A percentile compares a stretch with the other conserved stretches of the same genome.
Evolutionary conservation across 768 basidiomycete species (phyloP).

Genomic region (Candolleomyces eurysporus): DNA sequence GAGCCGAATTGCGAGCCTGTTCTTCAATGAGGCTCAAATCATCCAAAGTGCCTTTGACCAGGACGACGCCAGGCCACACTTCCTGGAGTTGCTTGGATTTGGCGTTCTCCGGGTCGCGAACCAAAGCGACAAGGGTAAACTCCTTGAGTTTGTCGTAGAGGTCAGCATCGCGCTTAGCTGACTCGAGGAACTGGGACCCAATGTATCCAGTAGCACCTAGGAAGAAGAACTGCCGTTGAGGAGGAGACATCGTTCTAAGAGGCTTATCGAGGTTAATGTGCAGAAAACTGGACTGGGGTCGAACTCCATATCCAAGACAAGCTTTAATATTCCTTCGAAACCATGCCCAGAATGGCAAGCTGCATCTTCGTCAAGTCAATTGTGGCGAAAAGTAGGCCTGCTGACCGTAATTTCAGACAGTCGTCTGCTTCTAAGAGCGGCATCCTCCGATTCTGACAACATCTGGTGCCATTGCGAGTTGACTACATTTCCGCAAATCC

Average conservation of each 20-base stretch:
- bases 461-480: no score
- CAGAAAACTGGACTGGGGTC: no score
- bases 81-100: conserved; percentile 26
- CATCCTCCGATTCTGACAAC: no score
- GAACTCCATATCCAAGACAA: no score
- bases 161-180: conserved; percentile 24
- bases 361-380: no score
- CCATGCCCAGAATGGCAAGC: no score
- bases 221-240: conserved; percentile 19
- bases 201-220: conserved; percentile 45
- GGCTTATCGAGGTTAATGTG: no score
- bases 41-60: conserved; percentile 38
- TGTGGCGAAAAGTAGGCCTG: no score
- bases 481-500: no score
- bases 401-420: no score
- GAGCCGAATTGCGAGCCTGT: conserved; percentile 32
- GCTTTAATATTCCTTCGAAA: no score
- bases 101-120: conserved; percentile 30
- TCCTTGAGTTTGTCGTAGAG: conserved; percentile 24
- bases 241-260: not conserved
- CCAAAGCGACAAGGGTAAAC: conserved; percentile 28
- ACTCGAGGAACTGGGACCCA: conserved; percentile 38
- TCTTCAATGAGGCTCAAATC: conserved; percentile 33
- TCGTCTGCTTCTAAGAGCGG: no score
- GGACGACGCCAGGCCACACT: conserved; percentile 30